Evolutionary conservation across 108 stramenopile genomes (phyloP).

Genomic region (Discostella stelligeroides): DNA sequence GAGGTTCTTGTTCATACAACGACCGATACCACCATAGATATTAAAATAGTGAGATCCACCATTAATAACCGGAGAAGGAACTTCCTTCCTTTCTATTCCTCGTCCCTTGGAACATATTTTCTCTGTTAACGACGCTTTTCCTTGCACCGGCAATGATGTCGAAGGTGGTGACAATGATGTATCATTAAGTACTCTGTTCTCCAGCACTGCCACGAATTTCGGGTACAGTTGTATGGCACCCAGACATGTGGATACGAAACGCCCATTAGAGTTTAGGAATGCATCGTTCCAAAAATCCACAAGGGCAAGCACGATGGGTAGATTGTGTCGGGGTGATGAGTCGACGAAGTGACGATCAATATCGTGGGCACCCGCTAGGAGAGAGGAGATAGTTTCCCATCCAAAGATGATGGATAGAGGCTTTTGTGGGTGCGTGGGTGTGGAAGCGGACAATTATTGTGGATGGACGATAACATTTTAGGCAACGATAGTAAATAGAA

Average conservation of each 20-base stretch:
- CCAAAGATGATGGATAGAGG: constrained; percentile 82
- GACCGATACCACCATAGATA: constrained; percentile 1
- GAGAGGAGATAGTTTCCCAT: constrained; percentile 61
- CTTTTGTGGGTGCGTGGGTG: no score
- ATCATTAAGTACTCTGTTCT: constrained; percentile 40
- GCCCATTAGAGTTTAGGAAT: constrained; percentile 51
- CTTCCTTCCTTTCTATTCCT: neutral
- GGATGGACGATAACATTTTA: constrained; percentile 1
- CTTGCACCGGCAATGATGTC: no score
- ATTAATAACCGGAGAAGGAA: constrained; percentile 42
- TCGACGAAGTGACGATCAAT: constrained; percentile 86
- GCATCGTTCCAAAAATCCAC: constrained; percentile 85
- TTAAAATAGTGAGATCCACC: constrained; percentile 12
- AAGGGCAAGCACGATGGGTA: constrained; percentile 75
- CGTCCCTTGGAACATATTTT: neutral
- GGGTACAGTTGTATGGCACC: constrained; percentile 67
- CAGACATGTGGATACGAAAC: constrained; percentile 63
- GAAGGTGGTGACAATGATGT: no score
- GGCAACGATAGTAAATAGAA: no score
- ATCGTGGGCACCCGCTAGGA: constrained; percentile 77
- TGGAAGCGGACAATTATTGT: no score
- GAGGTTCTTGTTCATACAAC: neutral
- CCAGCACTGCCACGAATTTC: constrained; percentile 64
- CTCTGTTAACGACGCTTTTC: neutral
- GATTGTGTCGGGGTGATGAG: constrained; percentile 82